Percentiles rank a stretch among this genome's conserved stretches.
Evolutionary conservation across 768 basidiomycete species (phyloP).

Genomic region (Psilocybe subaeruginosa): DNA sequence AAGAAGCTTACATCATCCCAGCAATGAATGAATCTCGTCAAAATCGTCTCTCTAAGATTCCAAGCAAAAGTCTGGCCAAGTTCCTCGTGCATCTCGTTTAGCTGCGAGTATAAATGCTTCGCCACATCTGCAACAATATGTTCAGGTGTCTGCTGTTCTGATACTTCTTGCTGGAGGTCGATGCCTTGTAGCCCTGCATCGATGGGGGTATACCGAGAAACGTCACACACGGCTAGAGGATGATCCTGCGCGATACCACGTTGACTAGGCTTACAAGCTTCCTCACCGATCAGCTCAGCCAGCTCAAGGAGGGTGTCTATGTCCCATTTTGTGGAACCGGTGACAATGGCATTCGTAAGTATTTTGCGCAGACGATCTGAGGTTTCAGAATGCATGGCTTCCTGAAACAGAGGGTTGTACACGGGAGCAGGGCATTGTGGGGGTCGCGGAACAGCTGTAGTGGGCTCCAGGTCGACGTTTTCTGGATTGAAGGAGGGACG

Average conservation of each 20-base stretch:
- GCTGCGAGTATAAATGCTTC: constrained; percentile 7
- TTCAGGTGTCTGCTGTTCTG: not conserved
- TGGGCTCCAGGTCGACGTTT: too few relatives aligned
- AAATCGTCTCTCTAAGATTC: constrained; percentile 18
- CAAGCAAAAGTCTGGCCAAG: constrained; percentile 17
- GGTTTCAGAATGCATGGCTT: constrained; percentile 5
- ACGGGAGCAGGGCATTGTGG: not conserved
- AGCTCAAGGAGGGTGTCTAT: constrained; percentile 18
- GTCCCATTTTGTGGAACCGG: constrained; percentile 13
- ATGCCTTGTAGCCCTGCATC: not conserved
- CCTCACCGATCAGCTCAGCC: constrained; percentile 11
- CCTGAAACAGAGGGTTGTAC: constrained; percentile 12
- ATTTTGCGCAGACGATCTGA: constrained; percentile 8
- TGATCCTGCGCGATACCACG: not conserved
- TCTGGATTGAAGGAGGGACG: constrained; percentile 1
- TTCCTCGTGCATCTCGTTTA: constrained; percentile 8
- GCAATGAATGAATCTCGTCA: constrained; percentile 16
- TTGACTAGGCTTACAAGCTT: constrained; percentile 9
- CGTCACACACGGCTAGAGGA: not conserved
- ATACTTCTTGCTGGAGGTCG: not conserved
- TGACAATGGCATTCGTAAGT: constrained; percentile 10
- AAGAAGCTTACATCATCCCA: constrained; percentile 21
- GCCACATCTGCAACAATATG: constrained; percentile 10
- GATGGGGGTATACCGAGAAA: constrained; percentile 2
- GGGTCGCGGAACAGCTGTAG: not conserved